A percentile compares a stretch with the other conserved stretches of the same genome.
Conservation (phyloP, 208 protist genomes). For the Trypanosoma grayi region DNA sequence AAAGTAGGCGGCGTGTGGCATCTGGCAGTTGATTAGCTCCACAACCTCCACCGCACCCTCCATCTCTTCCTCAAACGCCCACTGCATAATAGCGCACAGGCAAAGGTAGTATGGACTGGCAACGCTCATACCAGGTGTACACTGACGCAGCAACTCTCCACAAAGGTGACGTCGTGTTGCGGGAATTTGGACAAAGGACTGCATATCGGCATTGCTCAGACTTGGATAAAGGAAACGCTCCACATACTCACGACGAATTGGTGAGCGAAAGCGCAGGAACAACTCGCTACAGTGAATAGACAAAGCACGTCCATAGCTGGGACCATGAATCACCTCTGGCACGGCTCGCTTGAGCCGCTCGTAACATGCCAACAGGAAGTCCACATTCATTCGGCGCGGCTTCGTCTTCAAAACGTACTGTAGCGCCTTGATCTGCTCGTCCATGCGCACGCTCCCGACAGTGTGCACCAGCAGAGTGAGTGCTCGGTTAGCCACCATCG, state of each 20-base stretch:
- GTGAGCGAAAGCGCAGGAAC: conserved; percentile 87
- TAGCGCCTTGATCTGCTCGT: conserved; percentile 78
- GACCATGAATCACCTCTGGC: conserved; percentile 57
- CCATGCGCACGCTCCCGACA: conserved; percentile 54
- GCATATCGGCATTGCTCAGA: conserved; percentile 79
- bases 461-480: conserved; percentile 79
- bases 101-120: conserved; percentile 87
- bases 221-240: conserved; percentile 88
- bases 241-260: conserved; percentile 87
- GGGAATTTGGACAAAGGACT: conserved; percentile 58
- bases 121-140: conserved; percentile 67
- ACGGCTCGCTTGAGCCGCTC: conserved; percentile 82
- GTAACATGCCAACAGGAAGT: conserved; percentile 89
- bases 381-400: conserved; percentile 77
- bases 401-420: conserved; percentile 79
- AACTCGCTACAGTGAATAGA: conserved; percentile 87
- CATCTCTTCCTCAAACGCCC: conserved; percentile 73
- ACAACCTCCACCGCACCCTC: conserved; percentile 78
- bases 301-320: conserved; percentile 68
- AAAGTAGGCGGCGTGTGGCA: conserved; percentile 91
- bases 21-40: conserved; percentile 77
- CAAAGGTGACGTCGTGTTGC: conserved; percentile 73
- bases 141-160: conserved; percentile 67
- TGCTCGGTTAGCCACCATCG: conserved; percentile 80
- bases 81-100: conserved; percentile 81